A percentile compares a stretch with the other conserved stretches of the same genome.
These are phyloP conservation scores for Cystobasidiaceae sp. DNA, from an alignment of 1,284 basidiomycete genomes.

Conservation along the genomic window DNA sequence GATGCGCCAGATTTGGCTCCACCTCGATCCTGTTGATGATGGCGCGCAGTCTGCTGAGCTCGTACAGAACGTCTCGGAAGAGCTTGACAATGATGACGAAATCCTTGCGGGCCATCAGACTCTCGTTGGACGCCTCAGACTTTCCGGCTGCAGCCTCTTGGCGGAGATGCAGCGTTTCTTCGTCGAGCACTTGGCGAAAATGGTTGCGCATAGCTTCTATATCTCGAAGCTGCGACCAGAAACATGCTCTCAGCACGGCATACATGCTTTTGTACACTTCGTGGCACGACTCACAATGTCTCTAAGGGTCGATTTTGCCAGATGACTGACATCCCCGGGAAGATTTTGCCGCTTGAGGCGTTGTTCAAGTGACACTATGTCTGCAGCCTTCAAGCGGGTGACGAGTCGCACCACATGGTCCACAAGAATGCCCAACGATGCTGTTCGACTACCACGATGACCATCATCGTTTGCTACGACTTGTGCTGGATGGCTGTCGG, in stretches of 20 bases:
- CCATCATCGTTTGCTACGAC: not conserved
- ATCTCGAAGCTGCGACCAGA: slow-evolving; percentile 51
- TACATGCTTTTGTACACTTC: not conserved
- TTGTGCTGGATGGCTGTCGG: not conserved
- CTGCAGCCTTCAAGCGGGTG: slow-evolving; percentile 53
- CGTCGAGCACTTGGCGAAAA: slow-evolving; percentile 59
- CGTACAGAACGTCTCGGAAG: slow-evolving; percentile 75
- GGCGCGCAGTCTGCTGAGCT: slow-evolving; percentile 74
- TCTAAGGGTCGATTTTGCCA: slow-evolving; percentile 76
- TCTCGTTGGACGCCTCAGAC: slow-evolving; percentile 44
- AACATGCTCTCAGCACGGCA: not conserved
- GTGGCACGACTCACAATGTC: slow-evolving; percentile 55
- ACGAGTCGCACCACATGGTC: slow-evolving; percentile 36
- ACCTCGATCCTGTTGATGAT: slow-evolving; percentile 85
- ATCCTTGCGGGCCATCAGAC: slow-evolving; percentile 70
- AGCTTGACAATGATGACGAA: slow-evolving; percentile 76
- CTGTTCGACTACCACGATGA: slow-evolving; percentile 34
- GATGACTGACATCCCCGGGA: slow-evolving; percentile 74
- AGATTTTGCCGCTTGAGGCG: slow-evolving; percentile 87
- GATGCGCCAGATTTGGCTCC: slow-evolving; percentile 69
- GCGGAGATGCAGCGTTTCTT: slow-evolving; percentile 47
- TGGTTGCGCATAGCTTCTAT: slow-evolving; percentile 63
- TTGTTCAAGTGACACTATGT: slow-evolving; percentile 79
- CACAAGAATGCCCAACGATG: slow-evolving; percentile 35
- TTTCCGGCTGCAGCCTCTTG: not conserved